Percentiles rank a stretch among this genome's conserved stretches.
Evolutionary conservation across 306 rosid species (phyloP).

Genomic region (Bauhinia variegata): DNA sequence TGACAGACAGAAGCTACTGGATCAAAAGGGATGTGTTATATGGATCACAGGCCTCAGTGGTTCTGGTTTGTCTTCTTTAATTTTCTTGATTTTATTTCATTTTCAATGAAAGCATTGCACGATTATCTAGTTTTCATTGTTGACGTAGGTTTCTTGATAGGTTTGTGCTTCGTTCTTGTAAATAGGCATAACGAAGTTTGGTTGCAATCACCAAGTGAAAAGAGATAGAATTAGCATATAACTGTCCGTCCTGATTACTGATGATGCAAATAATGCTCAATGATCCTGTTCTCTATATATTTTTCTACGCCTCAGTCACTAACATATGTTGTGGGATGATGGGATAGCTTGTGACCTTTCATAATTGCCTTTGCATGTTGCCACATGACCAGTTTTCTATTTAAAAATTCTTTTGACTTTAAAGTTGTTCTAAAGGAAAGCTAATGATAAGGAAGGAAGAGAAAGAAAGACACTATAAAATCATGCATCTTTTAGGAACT

Average conservation of each 20-base stretch:
- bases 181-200: background rate
- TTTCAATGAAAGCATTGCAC: background rate
- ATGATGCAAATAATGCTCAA: background rate
- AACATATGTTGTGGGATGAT: background rate
- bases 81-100: slow-evolving; percentile 1
- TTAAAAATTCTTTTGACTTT: background rate
- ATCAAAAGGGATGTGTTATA: slow-evolving; percentile 73
- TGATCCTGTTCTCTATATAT: background rate
- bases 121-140: background rate
- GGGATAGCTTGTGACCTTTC: background rate
- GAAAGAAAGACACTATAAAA: background rate
- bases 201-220: background rate
- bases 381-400: background rate
- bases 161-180: background rate
- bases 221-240: background rate
- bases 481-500: background rate
- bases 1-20: slow-evolving; percentile 59
- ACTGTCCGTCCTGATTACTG: background rate
- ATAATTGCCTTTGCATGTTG: background rate
- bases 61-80: slow-evolving; percentile 52
- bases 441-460: background rate
- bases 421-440: background rate
- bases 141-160: background rate
- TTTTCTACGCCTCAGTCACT: background rate
- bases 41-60: slow-evolving; percentile 88